Conservation (phyloP, 139 green algal genomes). For the Coelastrella sp. region DNA sequence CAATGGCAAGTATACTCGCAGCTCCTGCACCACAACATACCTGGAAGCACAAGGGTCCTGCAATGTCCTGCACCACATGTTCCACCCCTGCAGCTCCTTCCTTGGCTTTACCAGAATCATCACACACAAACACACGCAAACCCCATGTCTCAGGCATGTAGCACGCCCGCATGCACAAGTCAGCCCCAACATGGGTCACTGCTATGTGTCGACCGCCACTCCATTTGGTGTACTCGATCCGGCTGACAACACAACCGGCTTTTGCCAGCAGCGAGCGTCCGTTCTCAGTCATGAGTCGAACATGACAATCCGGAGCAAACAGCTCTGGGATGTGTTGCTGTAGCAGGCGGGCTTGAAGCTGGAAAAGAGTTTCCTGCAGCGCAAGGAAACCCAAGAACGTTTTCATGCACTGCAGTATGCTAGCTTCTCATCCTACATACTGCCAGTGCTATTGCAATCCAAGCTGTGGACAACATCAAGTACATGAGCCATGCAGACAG, state of each 20-base stretch:
- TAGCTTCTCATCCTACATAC: too few relatives aligned
- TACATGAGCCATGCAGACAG: not conserved
- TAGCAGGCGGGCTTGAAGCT: constrained; percentile 45
- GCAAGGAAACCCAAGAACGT: too few relatives aligned
- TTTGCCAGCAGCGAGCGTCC: constrained; percentile 58
- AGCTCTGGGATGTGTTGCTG: constrained; percentile 41
- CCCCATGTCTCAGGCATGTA: constrained; percentile 58
- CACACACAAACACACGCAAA: constrained; percentile 53
- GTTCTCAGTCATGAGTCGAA: constrained; percentile 56
- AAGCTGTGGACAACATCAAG: not conserved
- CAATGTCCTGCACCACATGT: constrained; percentile 48
- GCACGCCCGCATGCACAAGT: constrained; percentile 58
- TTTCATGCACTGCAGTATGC: too few relatives aligned
- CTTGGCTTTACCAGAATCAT: not conserved
- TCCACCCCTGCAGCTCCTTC: not conserved
- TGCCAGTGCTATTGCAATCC: too few relatives aligned
- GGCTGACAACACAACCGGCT: constrained; percentile 35
- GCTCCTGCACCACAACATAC: too few relatives aligned
- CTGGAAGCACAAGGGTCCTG: constrained; percentile 62
- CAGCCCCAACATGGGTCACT: constrained; percentile 50
- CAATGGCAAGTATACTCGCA: too few relatives aligned
- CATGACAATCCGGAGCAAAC: constrained; percentile 23
- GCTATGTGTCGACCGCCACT: constrained; percentile 56
- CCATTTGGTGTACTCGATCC: constrained; percentile 56
- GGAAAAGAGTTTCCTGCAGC: constrained; percentile 44